Base-by-base conservation (phyloP, 768 basidiomycete species). In the Hydnum rufescens region DNA sequence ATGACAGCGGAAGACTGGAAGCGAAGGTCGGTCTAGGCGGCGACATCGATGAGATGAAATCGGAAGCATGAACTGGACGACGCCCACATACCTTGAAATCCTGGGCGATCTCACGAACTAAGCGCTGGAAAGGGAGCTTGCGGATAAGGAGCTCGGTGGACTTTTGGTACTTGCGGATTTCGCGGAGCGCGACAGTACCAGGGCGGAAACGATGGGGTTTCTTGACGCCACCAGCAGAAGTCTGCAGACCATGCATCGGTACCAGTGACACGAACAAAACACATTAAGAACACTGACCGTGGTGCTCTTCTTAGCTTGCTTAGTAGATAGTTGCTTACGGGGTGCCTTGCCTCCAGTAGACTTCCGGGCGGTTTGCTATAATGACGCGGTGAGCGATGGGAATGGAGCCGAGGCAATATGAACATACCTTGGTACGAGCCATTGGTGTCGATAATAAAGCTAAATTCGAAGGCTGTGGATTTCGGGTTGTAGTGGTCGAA, bases 31-130 rank as follows among this genome's bases (percentile, higher is more conserved):
- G 67, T 69, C 65, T 72, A 69, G 66, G 68, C 69, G 62, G 69
- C 13, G 44, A 49, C 69, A 69, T 60, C 69, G 67, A 36, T 62
- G 49, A 70, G 67, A 53, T 68, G 56, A 49, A 66, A 61, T 51
- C 66, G 64, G 60, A 70, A 3, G 22, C 3, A 32, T 5, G 13
- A 2, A 32, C 42, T 53, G 51, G 49, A 51, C 46, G 49, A 30
- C 54, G 31, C 52, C 39, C 5, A 47, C 44, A 47, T n/a, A 56
- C 55, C 71, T 82, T 83, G 74, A 81, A 80, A 67, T 84, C 81
- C 67, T 82, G 81, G 48, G 80, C 80, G 59, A 82, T 84, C 64
- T 83, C 80, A 66, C 80, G 77, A 55, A 82, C 80, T 55, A 82
- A 71, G 55, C 80, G 72, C 63, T 81, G 77, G 72, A 81, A 82